phyloP scores from a whole-genome alignment of 2,329 filamentous ascomycete genomes.

The Ophiobolus disseminans region DNA sequence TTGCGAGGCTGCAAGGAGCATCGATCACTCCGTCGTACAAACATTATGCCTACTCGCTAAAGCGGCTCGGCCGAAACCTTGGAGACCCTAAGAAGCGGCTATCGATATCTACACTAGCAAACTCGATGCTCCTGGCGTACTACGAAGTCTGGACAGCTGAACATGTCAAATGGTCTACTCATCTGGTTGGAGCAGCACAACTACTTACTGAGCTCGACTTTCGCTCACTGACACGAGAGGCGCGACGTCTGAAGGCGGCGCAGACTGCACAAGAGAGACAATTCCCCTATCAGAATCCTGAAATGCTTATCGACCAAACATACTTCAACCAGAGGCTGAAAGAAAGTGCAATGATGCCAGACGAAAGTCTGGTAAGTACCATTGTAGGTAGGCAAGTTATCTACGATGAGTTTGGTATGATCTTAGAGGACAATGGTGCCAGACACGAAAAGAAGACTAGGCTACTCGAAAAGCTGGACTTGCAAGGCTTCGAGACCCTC shows the following conservation, averaged over 20 bases:
- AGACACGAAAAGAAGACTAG: conserved; percentile 47
- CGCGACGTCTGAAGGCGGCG: conserved; percentile 69
- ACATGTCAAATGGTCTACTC: conserved; percentile 94
- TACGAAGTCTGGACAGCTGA: conserved; percentile 96
- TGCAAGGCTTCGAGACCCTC: conserved; percentile 80
- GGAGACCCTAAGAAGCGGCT: conserved; percentile 73
- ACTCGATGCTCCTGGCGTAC: conserved; percentile 83
- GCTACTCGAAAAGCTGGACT: conserved; percentile 58
- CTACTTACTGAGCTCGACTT: conserved; percentile 85
- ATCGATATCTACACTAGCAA: conserved; percentile 83
- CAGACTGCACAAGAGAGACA: conserved; percentile 51
- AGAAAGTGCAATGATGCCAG: conserved; percentile 53
- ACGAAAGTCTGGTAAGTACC: conserved; percentile 62
- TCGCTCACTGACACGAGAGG: conserved; percentile 72
- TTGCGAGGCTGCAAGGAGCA: conserved; percentile 78
- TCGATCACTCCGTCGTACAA: conserved; percentile 83
- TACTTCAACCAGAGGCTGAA: conserved; percentile 46
- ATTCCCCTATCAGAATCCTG: conserved; percentile 39
- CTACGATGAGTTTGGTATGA: conserved; percentile 64
- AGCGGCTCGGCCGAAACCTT: conserved; percentile 78
- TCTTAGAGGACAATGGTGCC: conserved; percentile 49
- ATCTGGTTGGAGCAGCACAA: conserved; percentile 83
- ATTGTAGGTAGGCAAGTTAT: conserved; percentile 65
- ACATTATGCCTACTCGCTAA: conserved; percentile 87
- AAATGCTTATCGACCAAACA: conserved; percentile 40